Percentiles rank a stretch among this genome's conserved stretches.
Evolutionary conservation across 768 basidiomycete genomes (phyloP).

Genomic region (Serendipita vermifera): DNA sequence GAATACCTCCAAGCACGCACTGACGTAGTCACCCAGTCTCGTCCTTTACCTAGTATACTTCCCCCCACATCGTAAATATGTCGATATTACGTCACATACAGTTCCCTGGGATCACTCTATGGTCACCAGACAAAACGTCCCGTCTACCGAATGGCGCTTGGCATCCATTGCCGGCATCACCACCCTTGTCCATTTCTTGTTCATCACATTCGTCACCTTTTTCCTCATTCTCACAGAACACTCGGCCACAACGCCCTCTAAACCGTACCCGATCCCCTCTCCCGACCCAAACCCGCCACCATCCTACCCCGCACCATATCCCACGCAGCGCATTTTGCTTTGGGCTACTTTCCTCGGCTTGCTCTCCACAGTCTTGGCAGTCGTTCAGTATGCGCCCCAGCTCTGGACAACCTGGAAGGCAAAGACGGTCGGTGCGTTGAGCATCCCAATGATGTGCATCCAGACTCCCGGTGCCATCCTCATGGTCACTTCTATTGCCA

Average conservation of each 20-base stretch:
- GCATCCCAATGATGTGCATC: conserved; percentile 91
- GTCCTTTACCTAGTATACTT: conserved; percentile 89
- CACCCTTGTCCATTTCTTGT: conserved; percentile 17
- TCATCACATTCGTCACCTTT: conserved; percentile 48
- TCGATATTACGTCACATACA: conserved; percentile 21
- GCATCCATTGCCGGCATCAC: conserved; percentile 8
- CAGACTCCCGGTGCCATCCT: conserved; percentile 80
- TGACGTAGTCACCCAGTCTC: conserved; percentile 37
- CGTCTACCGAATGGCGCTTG: not conserved
- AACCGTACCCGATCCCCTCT: conserved; percentile 25
- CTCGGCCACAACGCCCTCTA: not conserved
- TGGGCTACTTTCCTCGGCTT: conserved; percentile 89
- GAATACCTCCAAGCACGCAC: not conserved
- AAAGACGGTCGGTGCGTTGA: conserved; percentile 81
- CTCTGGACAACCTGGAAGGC: conserved; percentile 61
- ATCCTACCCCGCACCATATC: conserved; percentile 25
- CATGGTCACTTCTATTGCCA: conserved; percentile 75
- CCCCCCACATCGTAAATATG: conserved; percentile 69
- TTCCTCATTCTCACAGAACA: conserved; percentile 28
- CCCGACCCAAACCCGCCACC: conserved; percentile 28
- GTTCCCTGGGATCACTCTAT: conserved; percentile 5
- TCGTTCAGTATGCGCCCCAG: conserved; percentile 82
- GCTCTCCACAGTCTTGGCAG: conserved; percentile 61
- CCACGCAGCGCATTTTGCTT: conserved; percentile 28
- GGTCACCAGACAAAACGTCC: conserved; percentile 10